Base-by-base conservation (phyloP, 352 stramenopile genomes). In the Globisporangium paddicum region DNA sequence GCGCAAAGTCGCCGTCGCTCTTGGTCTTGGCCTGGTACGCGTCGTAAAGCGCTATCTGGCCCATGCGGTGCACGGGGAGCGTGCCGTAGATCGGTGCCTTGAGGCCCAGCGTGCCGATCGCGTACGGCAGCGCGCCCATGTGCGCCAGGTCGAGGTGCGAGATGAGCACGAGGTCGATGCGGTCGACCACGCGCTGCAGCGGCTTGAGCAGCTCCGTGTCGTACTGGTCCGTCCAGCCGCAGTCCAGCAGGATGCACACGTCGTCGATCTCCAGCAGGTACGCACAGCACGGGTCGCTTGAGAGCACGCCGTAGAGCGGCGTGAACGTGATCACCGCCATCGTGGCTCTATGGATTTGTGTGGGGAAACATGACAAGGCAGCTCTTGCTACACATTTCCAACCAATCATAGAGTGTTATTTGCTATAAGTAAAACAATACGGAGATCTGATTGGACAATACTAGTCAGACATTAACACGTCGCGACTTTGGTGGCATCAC, bases 11-110 rank as follows among this genome's bases (percentile, higher is more conserved):
- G 53, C 90, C 88, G 60, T 98, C 94, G 63, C 96, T 81, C 64
- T 90, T 93, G 13, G 84, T 97, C 56, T 97, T 82, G 44, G 89
- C 86, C 37, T 97, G 92, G 60, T 97, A 97, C 28, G 94, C 89
- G 66, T 98, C 95, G 66, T 98, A 98, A 10, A 99, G 76, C 42
- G 90, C 92, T 77, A 98, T 98, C 75, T 98, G 92, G 10, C 96
- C 96, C 93, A 98, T 98, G 71, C 97, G 96, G 30, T 98, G 87
- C 19, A 97, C 96, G 2, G 96, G 94, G 32, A 97, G 89, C 18
- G 96, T 98, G 16, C 90, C 90, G 63, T 98, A 98, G 18, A 98
- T 82, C 10, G 89, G 92, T 32, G 89, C 84, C 26, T 89, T 79
- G 7, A 96, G 77, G 0, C 84, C 85, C 30, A 96, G 69, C 62